phyloP scores from a whole-genome alignment of 164 flowering plant species.

The Sextonia rubra region DNA sequence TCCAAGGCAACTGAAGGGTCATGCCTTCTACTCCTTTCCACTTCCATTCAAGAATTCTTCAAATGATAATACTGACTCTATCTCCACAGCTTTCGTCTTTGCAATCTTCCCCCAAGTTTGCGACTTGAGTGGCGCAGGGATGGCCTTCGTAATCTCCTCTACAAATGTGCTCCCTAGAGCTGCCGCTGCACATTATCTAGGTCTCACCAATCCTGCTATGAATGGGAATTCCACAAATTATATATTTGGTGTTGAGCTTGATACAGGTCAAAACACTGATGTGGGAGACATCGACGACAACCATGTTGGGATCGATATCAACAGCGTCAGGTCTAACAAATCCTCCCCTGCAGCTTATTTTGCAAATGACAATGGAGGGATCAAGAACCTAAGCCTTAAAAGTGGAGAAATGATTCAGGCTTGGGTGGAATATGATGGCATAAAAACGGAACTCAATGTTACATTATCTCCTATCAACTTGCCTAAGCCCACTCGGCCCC shows the following conservation, averaged over 20 bases:
- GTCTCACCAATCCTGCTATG: slow-evolving; percentile 7
- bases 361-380: not conserved
- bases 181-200: not conserved
- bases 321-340: not conserved
- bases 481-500: slow-evolving; percentile 38
- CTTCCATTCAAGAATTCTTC: not conserved
- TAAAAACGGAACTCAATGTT: slow-evolving; percentile 13
- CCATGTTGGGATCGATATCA: slow-evolving; percentile 16
- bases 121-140: slow-evolving; percentile 11
- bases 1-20: slow-evolving; percentile 6
- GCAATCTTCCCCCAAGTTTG: not conserved
- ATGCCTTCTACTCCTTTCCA: not conserved
- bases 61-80: not conserved
- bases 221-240: slow-evolving; percentile 4
- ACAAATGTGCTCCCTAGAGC: not conserved
- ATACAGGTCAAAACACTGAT: not conserved
- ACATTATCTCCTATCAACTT: slow-evolving; percentile 20
- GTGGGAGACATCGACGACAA: slow-evolving; percentile 10
- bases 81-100: not conserved
- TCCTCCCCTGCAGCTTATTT: slow-evolving; percentile 7
- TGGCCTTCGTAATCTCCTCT: slow-evolving; percentile 1
- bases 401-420: slow-evolving; percentile 15
- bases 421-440: slow-evolving; percentile 25
- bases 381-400: not conserved
- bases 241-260: slow-evolving; percentile 12